Percentiles rank a stretch among this genome's conserved stretches.
Evolutionary conservation across 140 eudicot species (phyloP).

Genomic region (Ambrosia hybrid): DNA sequence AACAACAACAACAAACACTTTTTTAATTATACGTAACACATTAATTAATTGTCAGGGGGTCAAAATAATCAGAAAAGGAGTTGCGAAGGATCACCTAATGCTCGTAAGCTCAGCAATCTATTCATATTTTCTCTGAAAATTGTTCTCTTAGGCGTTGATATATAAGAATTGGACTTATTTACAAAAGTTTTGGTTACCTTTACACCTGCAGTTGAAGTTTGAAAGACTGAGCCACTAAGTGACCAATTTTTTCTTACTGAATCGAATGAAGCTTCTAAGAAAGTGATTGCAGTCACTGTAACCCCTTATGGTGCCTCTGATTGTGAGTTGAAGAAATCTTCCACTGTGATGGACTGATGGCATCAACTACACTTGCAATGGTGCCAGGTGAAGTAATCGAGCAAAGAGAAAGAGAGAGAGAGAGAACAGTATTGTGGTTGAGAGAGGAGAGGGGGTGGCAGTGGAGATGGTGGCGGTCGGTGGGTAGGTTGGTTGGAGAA

Average conservation of each 20-base stretch:
- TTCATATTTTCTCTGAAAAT: not conserved
- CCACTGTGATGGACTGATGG: conserved; percentile 23
- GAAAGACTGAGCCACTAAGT: too few species aligned
- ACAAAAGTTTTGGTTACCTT: not conserved
- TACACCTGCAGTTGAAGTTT: too few species aligned
- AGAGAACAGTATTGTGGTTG: too few species aligned
- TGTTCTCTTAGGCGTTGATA: not conserved
- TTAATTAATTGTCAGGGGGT: conserved; percentile 25
- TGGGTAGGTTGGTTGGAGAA: too few species aligned
- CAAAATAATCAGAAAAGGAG: conserved; percentile 64
- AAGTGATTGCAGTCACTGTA: conserved; percentile 38
- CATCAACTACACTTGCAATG: too few species aligned
- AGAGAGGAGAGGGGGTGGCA: too few species aligned
- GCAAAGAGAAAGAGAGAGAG: too few species aligned
- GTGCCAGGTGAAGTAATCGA: too few species aligned
- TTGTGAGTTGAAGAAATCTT: conserved; percentile 51
- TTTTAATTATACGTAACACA: too few species aligned
- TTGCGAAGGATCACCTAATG: conserved; percentile 57
- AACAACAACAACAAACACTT: too few species aligned
- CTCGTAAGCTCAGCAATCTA: conserved; percentile 41
- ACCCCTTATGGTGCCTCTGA: conserved; percentile 40
- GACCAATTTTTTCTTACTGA: conserved; percentile 14
- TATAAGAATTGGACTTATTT: not conserved
- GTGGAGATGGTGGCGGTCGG: too few species aligned
- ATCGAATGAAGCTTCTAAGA: conserved; percentile 44